These are phyloP conservation scores for Collybia nuda DNA, from an alignment of 768 basidiomycete species.

Conservation along the genomic window DNA sequence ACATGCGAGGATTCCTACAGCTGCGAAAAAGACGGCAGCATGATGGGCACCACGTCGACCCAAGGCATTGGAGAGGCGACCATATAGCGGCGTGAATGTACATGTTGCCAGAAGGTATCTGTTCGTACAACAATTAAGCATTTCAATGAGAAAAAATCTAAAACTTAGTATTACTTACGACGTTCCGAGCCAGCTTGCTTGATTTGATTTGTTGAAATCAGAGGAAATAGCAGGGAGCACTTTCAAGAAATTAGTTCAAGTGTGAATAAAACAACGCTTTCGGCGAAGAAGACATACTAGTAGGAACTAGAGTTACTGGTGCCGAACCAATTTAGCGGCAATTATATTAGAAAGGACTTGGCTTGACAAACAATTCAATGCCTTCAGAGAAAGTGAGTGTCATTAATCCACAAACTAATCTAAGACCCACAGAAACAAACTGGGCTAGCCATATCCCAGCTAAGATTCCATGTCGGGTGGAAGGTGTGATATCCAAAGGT, in stretches of 20 bases:
- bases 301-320: conserved; percentile 74
- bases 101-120: conserved; percentile 78
- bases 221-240: conserved; percentile 79
- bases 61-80: conserved; percentile 72
- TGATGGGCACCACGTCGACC: conserved; percentile 70
- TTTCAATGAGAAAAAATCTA: background rate
- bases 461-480: conserved; percentile 61
- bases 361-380: conserved; percentile 29
- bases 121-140: background rate
- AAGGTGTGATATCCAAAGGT: conserved; percentile 58
- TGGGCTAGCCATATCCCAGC: conserved; percentile 70
- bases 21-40: conserved; percentile 58
- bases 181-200: conserved; percentile 83
- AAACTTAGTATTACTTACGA: conserved; percentile 41
- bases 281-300: conserved; percentile 42
- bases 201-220: conserved; percentile 73
- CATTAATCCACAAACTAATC: background rate
- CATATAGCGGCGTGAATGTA: conserved; percentile 81
- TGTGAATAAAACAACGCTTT: background rate
- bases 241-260: conserved; percentile 19
- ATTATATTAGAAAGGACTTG: background rate
- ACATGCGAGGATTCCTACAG: conserved; percentile 63
- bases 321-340: background rate
- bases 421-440: conserved; percentile 64
- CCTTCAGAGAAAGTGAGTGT: conserved; percentile 14